Evolutionary conservation across 768 basidiomycete genomes (phyloP).

Genomic region (Fistulinella prunicolor): DNA sequence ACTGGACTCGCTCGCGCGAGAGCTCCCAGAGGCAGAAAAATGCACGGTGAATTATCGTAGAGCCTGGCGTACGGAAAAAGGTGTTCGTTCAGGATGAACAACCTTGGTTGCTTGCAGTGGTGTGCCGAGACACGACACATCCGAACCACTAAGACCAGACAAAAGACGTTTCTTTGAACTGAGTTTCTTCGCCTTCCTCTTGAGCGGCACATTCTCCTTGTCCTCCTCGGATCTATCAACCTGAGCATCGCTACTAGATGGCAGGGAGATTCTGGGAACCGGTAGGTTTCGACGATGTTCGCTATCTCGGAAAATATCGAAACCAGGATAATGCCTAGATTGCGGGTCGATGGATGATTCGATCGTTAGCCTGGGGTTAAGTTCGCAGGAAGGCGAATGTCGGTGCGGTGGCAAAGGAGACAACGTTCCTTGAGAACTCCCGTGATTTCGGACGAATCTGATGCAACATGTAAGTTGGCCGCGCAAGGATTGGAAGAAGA

Average conservation of each 20-base stretch:
- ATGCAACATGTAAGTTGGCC: conserved; percentile 36
- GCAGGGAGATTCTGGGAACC: background rate
- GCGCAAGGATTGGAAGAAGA: conserved; percentile 19
- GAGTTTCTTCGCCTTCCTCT: conserved; percentile 44
- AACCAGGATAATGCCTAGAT: conserved; percentile 68
- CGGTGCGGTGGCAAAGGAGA: conserved; percentile 12
- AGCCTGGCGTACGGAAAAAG: conserved; percentile 14
- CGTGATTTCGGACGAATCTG: conserved; percentile 14
- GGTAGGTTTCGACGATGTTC: conserved; percentile 15
- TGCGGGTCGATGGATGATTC: conserved; percentile 44
- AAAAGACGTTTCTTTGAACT: conserved; percentile 22
- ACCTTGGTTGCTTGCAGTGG: conserved; percentile 8
- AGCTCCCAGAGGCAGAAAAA: background rate
- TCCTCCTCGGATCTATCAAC: conserved; percentile 35
- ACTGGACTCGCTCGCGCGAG: background rate
- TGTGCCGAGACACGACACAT: conserved; percentile 2
- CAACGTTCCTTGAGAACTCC: conserved; percentile 4
- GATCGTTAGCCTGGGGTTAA: conserved; percentile 35
- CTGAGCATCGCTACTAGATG: conserved; percentile 1
- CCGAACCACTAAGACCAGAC: background rate
- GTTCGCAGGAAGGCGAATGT: conserved; percentile 15
- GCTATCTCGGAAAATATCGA: conserved; percentile 51
- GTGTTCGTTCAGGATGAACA: conserved; percentile 13
- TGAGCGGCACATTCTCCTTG: conserved; percentile 61
- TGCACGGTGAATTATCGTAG: conserved; percentile 16